Evolutionary conservation across 192 early-diverging fungal species (phyloP).

Genomic region (Chytriomyces sp.): DNA sequence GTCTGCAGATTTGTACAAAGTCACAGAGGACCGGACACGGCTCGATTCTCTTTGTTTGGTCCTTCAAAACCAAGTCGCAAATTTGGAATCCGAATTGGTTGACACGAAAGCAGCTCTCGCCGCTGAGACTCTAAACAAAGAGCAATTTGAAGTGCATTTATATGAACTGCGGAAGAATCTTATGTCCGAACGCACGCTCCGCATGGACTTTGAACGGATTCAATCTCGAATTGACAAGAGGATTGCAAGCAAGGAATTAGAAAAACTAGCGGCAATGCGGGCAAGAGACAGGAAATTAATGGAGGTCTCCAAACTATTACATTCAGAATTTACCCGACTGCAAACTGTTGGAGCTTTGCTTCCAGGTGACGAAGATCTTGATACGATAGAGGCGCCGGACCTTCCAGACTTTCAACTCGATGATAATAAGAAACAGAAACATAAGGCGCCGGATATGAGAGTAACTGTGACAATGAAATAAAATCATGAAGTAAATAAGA

Average conservation of each 20-base stretch:
- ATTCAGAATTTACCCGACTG: conserved; percentile 38
- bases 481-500: neutral
- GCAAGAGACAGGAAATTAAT: conserved; percentile 42
- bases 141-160: conserved; percentile 46
- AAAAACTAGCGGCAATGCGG: conserved; percentile 36
- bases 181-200: conserved; percentile 47
- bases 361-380: conserved; percentile 33
- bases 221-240: conserved; percentile 38
- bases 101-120: conserved; percentile 36
- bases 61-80: conserved; percentile 37
- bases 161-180: conserved; percentile 43
- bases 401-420: conserved; percentile 22
- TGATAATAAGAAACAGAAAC: conserved; percentile 6
- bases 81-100: conserved; percentile 36
- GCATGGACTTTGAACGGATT: conserved; percentile 53
- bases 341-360: conserved; percentile 41
- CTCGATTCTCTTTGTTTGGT: conserved; percentile 34
- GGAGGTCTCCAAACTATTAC: conserved; percentile 39
- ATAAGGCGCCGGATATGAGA: conserved; percentile 24
- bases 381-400: conserved; percentile 33
- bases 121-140: conserved; percentile 43
- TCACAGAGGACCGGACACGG: conserved; percentile 34
- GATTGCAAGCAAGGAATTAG: conserved; percentile 37
- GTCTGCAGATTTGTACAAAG: conserved; percentile 33
- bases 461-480: conserved; percentile 15